Percentiles rank a stretch among this genome's conserved stretches.
phyloP scores from a whole-genome alignment of 169 alveolate genomes.

The Hammondia hammondi region DNA sequence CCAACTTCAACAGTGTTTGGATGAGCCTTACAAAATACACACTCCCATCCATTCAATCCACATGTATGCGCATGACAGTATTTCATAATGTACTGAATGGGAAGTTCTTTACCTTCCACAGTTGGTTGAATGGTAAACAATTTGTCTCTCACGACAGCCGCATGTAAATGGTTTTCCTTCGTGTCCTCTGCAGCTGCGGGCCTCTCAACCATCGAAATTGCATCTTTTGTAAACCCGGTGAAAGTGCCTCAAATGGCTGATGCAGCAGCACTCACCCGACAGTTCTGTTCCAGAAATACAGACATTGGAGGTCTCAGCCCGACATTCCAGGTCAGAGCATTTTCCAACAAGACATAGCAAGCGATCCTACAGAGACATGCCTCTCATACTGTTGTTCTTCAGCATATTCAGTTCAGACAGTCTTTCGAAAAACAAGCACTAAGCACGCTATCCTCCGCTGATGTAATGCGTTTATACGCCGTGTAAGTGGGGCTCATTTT shows the following conservation, averaged over 20 bases:
- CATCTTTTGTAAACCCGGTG: constrained; percentile 85
- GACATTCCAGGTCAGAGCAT: not conserved
- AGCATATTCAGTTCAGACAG: too few relatives aligned
- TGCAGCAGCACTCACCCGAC: not conserved
- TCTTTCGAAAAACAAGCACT: too few relatives aligned
- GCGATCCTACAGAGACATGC: too few relatives aligned
- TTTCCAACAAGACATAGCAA: not conserved
- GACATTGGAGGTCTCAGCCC: not conserved
- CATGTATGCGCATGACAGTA: not conserved
- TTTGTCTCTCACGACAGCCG: not conserved
- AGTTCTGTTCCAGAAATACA: not conserved
- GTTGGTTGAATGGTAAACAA: not conserved
- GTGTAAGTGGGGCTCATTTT: too few relatives aligned
- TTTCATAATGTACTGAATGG: too few relatives aligned
- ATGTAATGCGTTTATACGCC: too few relatives aligned
- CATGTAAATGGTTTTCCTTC: not conserved
- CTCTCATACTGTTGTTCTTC: too few relatives aligned
- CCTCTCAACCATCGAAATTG: constrained; percentile 79
- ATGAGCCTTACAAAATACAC: too few relatives aligned
- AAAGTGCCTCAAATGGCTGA: constrained; percentile 80
- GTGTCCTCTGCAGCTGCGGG: constrained; percentile 72
- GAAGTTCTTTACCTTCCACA: too few relatives aligned
- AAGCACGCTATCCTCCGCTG: too few relatives aligned
- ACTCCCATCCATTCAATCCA: too few relatives aligned
- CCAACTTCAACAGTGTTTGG: too few relatives aligned